Percentiles rank a stretch among this genome's conserved stretches.
phyloP scores from a whole-genome alignment of 2,329 filamentous ascomycete species.

The Huntiella decipiens region DNA sequence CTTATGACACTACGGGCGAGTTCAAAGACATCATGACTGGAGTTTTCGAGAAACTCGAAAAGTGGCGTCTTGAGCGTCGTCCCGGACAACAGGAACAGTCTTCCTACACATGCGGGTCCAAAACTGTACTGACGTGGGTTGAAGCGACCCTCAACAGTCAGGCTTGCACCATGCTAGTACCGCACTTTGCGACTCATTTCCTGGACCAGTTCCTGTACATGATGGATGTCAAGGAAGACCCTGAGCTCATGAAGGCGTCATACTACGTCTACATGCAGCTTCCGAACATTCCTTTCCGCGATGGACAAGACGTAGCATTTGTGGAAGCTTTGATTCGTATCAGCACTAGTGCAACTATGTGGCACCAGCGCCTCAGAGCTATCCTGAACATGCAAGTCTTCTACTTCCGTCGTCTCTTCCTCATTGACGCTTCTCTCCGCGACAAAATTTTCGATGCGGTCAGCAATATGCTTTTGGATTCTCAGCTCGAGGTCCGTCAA shows the following conservation, averaged over 20 bases:
- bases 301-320: conserved; percentile 68
- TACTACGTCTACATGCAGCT: conserved; percentile 95
- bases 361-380: conserved; percentile 88
- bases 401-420: conserved; percentile 89
- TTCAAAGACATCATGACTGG: conserved; percentile 53
- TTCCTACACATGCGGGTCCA: conserved; percentile 85
- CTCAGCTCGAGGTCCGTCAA: conserved; percentile 82
- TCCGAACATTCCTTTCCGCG: conserved; percentile 81
- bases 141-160: conserved; percentile 79
- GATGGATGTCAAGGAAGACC: conserved; percentile 99
- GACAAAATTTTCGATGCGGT: conserved; percentile 74
- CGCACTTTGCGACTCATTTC: conserved; percentile 78
- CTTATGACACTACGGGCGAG: conserved; percentile 61
- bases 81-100: conserved; percentile 86
- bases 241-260: conserved; percentile 79
- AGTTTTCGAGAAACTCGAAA: conserved; percentile 62
- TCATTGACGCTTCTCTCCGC: conserved; percentile 57
- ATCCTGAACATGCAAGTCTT: conserved; percentile 98
- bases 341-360: conserved; percentile 64
- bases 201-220: conserved; percentile 91
- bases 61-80: conserved; percentile 67
- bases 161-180: conserved; percentile 76
- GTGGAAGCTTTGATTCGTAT: conserved; percentile 75
- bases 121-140: conserved; percentile 89
- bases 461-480: conserved; percentile 83